phyloP scores from a whole-genome alignment of 768 basidiomycete genomes.

The Pleurotus pulmonarius region DNA sequence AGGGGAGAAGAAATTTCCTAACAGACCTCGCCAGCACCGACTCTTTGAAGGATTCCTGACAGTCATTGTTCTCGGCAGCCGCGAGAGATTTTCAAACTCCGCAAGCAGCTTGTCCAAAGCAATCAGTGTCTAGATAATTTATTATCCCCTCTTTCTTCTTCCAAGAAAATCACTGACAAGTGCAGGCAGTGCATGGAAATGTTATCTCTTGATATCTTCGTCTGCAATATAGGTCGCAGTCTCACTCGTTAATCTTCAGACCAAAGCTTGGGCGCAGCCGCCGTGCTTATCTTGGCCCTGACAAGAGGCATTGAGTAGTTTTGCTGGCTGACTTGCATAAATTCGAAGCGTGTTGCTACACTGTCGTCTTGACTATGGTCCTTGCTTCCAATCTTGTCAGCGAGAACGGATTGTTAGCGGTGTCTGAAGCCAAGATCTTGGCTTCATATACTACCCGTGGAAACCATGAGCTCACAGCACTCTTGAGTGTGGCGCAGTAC shows the following conservation, averaged over 20 bases:
- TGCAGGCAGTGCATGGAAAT: background rate
- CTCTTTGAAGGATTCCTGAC: constrained; percentile 1
- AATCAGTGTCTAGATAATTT: no score
- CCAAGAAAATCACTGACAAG: background rate
- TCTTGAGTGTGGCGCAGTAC: no score
- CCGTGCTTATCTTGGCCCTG: background rate
- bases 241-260: background rate
- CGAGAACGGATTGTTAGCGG: no score
- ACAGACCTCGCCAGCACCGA: background rate
- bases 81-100: background rate
- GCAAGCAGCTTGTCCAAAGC: background rate
- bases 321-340: background rate
- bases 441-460: no score
- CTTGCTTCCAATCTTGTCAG: background rate
- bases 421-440: no score
- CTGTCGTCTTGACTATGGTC: background rate
- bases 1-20: background rate
- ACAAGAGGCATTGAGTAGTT: background rate
- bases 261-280: background rate
- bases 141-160: background rate
- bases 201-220: background rate
- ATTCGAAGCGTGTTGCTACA: background rate
- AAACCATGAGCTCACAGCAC: no score
- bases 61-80: constrained; percentile 1
- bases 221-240: background rate